phyloP scores from a whole-genome alignment of 495 filamentous ascomycete genomes.

The Aspergillus bertholletiae region DNA sequence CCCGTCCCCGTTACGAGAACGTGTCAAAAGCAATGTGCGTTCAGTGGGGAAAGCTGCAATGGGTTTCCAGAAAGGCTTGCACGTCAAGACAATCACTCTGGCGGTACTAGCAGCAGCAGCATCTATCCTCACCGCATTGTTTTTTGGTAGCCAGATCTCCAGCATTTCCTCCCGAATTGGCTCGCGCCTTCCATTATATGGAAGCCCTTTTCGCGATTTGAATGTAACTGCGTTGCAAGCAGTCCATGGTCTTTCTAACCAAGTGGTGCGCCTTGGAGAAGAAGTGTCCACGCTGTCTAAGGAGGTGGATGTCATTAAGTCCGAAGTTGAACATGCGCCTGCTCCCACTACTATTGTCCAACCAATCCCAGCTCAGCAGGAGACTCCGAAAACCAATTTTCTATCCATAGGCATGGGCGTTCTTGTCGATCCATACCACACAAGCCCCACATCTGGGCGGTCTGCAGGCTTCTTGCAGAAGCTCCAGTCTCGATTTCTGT shows the following conservation, averaged over 20 bases:
- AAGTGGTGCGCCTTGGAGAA: conserved; percentile 27
- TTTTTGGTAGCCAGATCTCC: neutral
- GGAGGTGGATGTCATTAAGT: conserved; percentile 27
- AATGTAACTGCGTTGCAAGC: conserved; percentile 23
- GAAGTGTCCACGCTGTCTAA: conserved; percentile 36
- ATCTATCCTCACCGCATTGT: conserved; percentile 7
- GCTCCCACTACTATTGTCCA: conserved; percentile 16
- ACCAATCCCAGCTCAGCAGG: conserved; percentile 6
- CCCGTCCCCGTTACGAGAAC: neutral
- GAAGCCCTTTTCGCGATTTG: conserved; percentile 8
- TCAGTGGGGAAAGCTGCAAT: neutral
- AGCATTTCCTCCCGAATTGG: conserved; percentile 7
- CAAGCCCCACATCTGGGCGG: conserved; percentile 25
- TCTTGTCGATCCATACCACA: conserved; percentile 33
- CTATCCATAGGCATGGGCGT: conserved; percentile 30
- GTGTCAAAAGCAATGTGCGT: neutral
- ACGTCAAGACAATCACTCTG: conserved; percentile 1
- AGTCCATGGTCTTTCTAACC: conserved; percentile 26
- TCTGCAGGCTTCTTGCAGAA: conserved; percentile 6
- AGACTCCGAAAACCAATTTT: conserved; percentile 33
- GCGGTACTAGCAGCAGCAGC: conserved; percentile 5
- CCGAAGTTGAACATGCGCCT: conserved; percentile 19
- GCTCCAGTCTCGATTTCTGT: neutral
- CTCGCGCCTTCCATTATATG: conserved; percentile 8
- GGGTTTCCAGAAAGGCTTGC: neutral